These are phyloP conservation scores for Heliamphora ciliata DNA, from an alignment of 179 eudicot species.

Conservation along the genomic window DNA sequence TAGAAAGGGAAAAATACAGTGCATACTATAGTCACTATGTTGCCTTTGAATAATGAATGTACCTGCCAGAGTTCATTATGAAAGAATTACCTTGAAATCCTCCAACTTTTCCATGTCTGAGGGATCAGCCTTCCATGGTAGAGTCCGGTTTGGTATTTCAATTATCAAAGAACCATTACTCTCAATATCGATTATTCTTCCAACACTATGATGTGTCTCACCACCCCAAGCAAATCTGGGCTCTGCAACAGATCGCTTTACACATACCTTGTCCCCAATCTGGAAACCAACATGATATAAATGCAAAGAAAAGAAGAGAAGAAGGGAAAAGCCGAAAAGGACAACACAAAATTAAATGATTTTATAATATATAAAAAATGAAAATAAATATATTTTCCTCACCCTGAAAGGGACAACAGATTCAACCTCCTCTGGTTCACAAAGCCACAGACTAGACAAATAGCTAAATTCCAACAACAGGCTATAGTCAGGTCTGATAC, in stretches of 20 bases:
- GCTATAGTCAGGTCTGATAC: slow-evolving; percentile 83
- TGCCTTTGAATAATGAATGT: not conserved
- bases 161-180: slow-evolving; percentile 73
- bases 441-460: slow-evolving; percentile 89
- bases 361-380: not conserved
- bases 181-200: slow-evolving; percentile 82
- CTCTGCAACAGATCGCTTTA: slow-evolving; percentile 87
- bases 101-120: slow-evolving; percentile 96
- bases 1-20: not conserved
- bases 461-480: slow-evolving; percentile 72
- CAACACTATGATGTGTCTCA: slow-evolving; percentile 95
- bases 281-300: slow-evolving; percentile 24
- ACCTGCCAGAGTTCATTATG: not conserved
- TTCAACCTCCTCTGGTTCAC: slow-evolving; percentile 98
- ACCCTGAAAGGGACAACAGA: slow-evolving; percentile 79
- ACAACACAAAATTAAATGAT: not conserved
- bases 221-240: slow-evolving; percentile 99
- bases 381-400: slow-evolving; percentile 15
- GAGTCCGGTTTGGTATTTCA: slow-evolving; percentile 81
- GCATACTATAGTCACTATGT: slow-evolving; percentile 7
- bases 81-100: slow-evolving; percentile 65
- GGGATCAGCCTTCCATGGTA: slow-evolving; percentile 96
- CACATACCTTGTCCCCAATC: slow-evolving; percentile 87
- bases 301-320: not conserved
- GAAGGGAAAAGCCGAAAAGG: not conserved